These are phyloP conservation scores for Citrullus mucosospermus DNA, from an alignment of 306 rosid genomes.

Conservation along the genomic window DNA sequence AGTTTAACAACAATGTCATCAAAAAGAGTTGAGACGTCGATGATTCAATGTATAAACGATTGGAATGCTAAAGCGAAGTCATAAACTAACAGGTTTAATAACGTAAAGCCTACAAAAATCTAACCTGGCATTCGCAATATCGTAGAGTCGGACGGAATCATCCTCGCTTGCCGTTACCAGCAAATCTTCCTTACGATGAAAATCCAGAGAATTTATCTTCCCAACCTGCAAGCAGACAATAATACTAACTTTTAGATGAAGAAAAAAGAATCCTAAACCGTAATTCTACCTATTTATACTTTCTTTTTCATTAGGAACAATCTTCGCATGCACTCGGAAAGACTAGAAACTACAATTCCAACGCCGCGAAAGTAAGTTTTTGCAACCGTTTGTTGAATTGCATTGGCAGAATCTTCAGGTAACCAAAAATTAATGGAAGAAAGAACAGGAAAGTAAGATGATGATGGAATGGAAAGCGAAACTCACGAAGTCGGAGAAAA, in stretches of 20 bases:
- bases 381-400: not conserved
- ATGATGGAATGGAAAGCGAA: not conserved
- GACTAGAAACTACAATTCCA: not conserved
- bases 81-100: not conserved
- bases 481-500: constrained; percentile 80
- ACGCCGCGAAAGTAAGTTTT: not conserved
- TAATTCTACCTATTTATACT: not conserved
- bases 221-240: constrained; percentile 43
- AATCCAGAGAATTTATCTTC: constrained; percentile 73
- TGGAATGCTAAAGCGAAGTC: not conserved
- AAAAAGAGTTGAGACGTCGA: not conserved
- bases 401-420: not conserved
- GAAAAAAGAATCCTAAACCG: not conserved
- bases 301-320: not conserved
- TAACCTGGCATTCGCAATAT: constrained; percentile 83
- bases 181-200: constrained; percentile 85
- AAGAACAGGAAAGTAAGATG: not conserved
- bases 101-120: constrained; percentile 7
- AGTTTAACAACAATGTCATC: not conserved
- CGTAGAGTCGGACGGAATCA: constrained; percentile 86
- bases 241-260: not conserved
- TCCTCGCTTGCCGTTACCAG: constrained; percentile 83
- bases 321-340: not conserved
- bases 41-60: not conserved
- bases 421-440: not conserved